Base-by-base conservation (phyloP, 306 rosid species). In the Vicia villosa region DNA sequence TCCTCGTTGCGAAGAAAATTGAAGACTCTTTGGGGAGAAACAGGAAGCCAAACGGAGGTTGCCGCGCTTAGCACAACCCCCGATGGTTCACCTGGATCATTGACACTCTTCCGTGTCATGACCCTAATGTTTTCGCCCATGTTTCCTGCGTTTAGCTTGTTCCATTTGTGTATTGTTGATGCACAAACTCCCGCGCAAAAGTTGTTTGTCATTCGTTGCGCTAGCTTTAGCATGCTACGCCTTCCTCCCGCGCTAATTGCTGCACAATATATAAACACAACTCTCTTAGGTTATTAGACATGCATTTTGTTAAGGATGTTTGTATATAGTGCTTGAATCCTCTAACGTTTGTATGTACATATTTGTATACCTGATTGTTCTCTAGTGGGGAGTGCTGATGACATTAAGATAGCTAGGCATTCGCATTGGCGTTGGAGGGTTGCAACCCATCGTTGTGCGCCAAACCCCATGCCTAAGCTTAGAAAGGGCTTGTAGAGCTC, bases 391-490 rank as follows among this genome's bases (percentile, higher is more conserved):
- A 76, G 82, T 1, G 86, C 46, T 21, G 96, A 74, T 66, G 97
- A 91, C 86, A 88, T 87, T 72, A 91, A 83, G 28, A 92, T 91
- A 50, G 96, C 96, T 0, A 91, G 87, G 75, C 95, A 95, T 59
- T 95, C 91, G 59, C 88, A 95, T 41, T 91, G 96, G 68, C 99
- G 97, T 79, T 91, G 96, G 4, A 95, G 92, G 37, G 87, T 87
- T 58, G 97, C 88, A 5, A 95, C 82, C 99, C 99, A 95, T 10
- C 99, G 95, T 28, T 86, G 96, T 0, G 99, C 88, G 1, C 99
- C 99, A 34, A 91, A 95, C 2, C 92, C 99, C 85, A 84, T 89
- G 51, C 99, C 97, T 6, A 95, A 87, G 43, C 89, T 88, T 36
- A 95, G 50, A 78, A 95, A 49, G n/a, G 96, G 84, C 3, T 91